Evolutionary conservation across 1,139 yeast species (phyloP), one percentile per base, ranked within the genome.

Genomic region (Suhomyces taliae): DNA sequence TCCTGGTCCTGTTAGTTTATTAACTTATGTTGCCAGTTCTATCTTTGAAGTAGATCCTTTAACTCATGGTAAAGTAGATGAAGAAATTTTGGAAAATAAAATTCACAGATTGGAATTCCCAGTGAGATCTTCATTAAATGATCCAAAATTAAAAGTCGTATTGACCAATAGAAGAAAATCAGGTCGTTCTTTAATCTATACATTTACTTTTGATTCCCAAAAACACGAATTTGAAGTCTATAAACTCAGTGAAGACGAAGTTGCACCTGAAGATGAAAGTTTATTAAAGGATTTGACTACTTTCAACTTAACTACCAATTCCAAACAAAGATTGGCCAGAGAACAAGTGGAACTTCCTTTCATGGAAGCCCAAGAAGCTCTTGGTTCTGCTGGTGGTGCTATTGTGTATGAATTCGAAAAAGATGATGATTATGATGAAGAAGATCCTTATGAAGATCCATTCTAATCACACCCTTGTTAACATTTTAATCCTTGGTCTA

Each of bases 361-460:
- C 62, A 70, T 91, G 72, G 88, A 87, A 57, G 98, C 98, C 0
- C 98, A 91, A 62, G 74, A 79, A 43, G 76, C 79, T 27, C 73
- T 87, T 49, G 95, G 90, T 4, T 89, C 93, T 29, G 60, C 68
- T 24, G 96, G 96, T 36, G 81, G 81, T 9, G 98, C 99, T 1
- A 91, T 93, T 58, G 96, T 93, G 10, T 93, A 91, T 61, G 95
- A 91, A 61, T 91, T 83, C 61, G 96, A 88, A 58, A 81, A 81
- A 57, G 86, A 82, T 54, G 86, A 91, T 63, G 98, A 91, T 62
- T 91, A 90, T 57, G 98, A 93, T 61, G 98, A 93, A 65, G 98
- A 93, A 56, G 99, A 93, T 65, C 97, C 98, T 0, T 91, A 85
- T 58, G 99, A 93, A 62, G 98, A 93, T 61, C 98, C 98, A 5